Percentiles rank a stretch among this genome's conserved stretches.
Evolutionary conservation across 495 filamentous ascomycete species (phyloP).

Genomic region (Xylaria curta): DNA sequence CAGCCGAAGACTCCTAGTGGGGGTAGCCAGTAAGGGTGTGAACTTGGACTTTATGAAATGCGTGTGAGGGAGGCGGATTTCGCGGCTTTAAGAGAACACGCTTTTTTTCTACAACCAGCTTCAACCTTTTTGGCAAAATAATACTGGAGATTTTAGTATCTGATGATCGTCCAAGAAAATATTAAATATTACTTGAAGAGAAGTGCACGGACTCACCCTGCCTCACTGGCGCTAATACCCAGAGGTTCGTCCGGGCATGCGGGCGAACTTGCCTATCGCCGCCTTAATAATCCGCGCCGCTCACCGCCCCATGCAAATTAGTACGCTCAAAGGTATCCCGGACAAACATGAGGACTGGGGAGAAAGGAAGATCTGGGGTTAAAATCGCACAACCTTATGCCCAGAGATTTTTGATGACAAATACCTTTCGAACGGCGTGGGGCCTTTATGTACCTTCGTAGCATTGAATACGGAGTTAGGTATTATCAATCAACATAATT

Average conservation of each 20-base stretch:
- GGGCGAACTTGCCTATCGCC: background rate
- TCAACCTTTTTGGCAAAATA: background rate
- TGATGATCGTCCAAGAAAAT: background rate
- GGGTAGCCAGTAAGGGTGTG: background rate
- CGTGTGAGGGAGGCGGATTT: background rate
- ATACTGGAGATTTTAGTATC: background rate
- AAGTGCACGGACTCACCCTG: background rate
- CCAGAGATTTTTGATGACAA: background rate
- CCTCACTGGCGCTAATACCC: background rate
- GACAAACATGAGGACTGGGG: background rate
- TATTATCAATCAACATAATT: background rate
- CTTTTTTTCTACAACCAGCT: background rate
- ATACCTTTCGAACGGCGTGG: background rate
- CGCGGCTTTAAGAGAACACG: background rate
- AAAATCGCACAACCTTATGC: background rate
- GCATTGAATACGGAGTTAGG: background rate
- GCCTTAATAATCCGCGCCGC: conserved; percentile 4
- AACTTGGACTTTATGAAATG: background rate
- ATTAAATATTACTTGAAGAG: background rate
- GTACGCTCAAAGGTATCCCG: background rate
- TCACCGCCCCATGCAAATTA: conserved; percentile 1
- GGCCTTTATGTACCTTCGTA: background rate
- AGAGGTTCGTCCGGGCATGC: background rate
- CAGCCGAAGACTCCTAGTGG: background rate
- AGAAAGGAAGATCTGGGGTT: background rate